These are phyloP conservation scores for Penicillium crystallinum DNA, from an alignment of 495 filamentous ascomycete genomes.

Conservation along the genomic window DNA sequence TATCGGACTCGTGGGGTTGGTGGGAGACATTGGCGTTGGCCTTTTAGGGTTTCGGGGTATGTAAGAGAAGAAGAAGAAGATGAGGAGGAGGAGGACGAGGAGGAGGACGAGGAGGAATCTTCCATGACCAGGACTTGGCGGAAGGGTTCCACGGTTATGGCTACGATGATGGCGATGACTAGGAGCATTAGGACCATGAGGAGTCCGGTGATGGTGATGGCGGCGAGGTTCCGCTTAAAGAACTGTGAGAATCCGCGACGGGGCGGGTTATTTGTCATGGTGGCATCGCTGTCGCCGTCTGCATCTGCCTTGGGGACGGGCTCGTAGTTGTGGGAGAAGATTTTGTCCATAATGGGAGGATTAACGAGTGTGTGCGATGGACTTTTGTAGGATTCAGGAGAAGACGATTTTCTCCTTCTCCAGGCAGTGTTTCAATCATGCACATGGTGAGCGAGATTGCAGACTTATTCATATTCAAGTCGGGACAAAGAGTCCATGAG, in stretches of 20 bases:
- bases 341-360: neutral
- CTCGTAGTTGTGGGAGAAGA: conserved; percentile 5
- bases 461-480: neutral
- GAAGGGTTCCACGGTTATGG: conserved; percentile 6
- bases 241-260: neutral
- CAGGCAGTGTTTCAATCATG: neutral
- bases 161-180: conserved; percentile 3
- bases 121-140: conserved; percentile 10
- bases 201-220: conserved; percentile 11
- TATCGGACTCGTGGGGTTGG: conserved; percentile 4
- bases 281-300: conserved; percentile 7
- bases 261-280: neutral
- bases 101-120: neutral
- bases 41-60: neutral
- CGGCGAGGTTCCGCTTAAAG: conserved; percentile 5
- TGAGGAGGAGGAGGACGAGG: too few species aligned
- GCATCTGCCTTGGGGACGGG: conserved; percentile 3
- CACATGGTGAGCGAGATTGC: neutral
- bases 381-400: neutral
- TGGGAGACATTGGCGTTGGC: conserved; percentile 8
- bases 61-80: neutral
- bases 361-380: neutral
- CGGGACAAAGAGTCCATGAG: conserved; percentile 2
- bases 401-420: neutral
- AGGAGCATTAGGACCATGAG: conserved; percentile 4